A percentile compares a stretch with the other conserved stretches of the same genome.
Evolutionary conservation across 148 eudicot genomes (phyloP).

Genomic region (Nepenthes gracilis): DNA sequence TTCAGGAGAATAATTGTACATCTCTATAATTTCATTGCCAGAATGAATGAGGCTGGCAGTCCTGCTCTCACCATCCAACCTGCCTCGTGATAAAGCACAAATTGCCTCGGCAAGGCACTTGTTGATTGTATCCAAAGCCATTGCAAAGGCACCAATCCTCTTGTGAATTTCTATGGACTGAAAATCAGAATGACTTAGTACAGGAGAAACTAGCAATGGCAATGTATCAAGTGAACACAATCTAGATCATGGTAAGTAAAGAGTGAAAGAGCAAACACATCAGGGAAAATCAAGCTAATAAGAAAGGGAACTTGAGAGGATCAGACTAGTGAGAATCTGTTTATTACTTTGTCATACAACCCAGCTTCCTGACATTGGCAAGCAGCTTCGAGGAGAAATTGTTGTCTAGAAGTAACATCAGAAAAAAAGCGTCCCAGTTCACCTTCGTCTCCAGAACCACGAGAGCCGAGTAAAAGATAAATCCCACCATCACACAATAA

Average conservation of each 20-base stretch:
- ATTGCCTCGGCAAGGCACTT: constrained; percentile 90
- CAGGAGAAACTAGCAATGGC: too few species aligned
- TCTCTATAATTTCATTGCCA: constrained; percentile 77
- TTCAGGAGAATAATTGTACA: constrained; percentile 65
- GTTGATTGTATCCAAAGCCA: constrained; percentile 81
- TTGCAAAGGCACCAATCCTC: constrained; percentile 90
- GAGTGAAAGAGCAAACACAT: not conserved
- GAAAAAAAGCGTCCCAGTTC: constrained; percentile 68
- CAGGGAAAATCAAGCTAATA: not conserved
- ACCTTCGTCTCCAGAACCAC: constrained; percentile 93
- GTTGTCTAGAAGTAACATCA: constrained; percentile 48
- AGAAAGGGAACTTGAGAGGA: not conserved
- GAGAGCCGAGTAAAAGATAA: constrained; percentile 66
- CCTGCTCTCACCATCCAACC: constrained; percentile 77
- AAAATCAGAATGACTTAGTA: not conserved
- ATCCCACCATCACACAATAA: constrained; percentile 69
- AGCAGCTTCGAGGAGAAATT: constrained; percentile 87
- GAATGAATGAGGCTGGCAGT: constrained; percentile 77
- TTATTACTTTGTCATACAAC: constrained; percentile 66
- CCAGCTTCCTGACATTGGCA: constrained; percentile 81
- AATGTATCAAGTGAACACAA: too few species aligned
- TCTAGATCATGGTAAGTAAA: too few species aligned
- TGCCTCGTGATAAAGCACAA: constrained; percentile 85
- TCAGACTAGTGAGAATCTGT: not conserved
- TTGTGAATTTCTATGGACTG: constrained; percentile 89